Evolutionary conservation across 2,329 filamentous ascomycete species (phyloP), one percentile per base, ranked within the genome.

Genomic region (Colletotrichum graminicola): DNA sequence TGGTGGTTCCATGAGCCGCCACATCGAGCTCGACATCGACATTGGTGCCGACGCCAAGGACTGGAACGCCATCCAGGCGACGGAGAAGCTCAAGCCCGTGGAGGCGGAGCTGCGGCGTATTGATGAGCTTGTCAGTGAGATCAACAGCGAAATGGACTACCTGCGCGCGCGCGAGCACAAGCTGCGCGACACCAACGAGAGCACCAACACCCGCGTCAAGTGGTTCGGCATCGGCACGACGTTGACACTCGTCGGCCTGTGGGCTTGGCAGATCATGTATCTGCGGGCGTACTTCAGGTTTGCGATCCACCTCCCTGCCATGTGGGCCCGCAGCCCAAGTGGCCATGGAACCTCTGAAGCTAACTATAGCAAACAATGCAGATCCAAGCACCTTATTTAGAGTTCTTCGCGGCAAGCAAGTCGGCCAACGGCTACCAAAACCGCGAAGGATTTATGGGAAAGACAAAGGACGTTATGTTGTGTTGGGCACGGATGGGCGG

Each of bases 181-280:
- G 87, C 89, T 99, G 77, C 89, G 96, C 81, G 95, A 99, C 85
- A 99, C 96, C 76, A 99, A 99, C 83, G 96, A 99, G 91, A 98
- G 95, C 87, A 99, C 96, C 75, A 99, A 99, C 85, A 96, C 93
- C 84, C 90, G 96, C 71, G 96, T 99, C 79, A 99, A 98, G 87
- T 98, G 94, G 94, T 99, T 99, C 83, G 95, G 95, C 60, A 91
- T 98, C 81, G 90, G 91, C 75, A 98, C 95, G 36, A 98, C 97
- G 85, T 92, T 94, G 73, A 92, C 98, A 87, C 85, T 99, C 76
- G 87, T 98, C 75, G 93, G 90, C 43, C 86, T 99, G 77, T 97
- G 96, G 82, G 94, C 86, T 52, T 99, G 96, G 96, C 96, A 99
- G 90, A 93, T 99, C 79, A 91, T 99, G 80, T 99, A 99, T 84